These are phyloP conservation scores for Stemphylium beticola DNA, from an alignment of 2,329 filamentous ascomycete species.

Conservation along the genomic window DNA sequence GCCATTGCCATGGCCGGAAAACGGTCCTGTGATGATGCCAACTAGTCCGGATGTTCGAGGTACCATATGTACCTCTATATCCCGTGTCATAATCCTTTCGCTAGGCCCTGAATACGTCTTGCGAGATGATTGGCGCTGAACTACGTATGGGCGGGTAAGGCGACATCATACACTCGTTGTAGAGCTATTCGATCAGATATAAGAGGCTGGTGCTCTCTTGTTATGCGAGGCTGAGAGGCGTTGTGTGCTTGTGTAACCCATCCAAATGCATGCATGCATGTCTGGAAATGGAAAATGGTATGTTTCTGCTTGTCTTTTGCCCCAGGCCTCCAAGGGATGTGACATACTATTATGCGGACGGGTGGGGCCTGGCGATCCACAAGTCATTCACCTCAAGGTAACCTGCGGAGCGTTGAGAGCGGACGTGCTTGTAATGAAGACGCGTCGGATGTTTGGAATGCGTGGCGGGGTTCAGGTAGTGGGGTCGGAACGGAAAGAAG, in stretches of 20 bases:
- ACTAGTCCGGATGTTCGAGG: no score
- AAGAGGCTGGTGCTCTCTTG: no score
- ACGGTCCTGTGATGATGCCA: no score
- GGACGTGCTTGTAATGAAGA: not conserved
- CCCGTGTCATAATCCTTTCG: not conserved
- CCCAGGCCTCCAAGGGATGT: not conserved
- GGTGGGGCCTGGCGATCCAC: no score
- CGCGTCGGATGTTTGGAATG: not conserved
- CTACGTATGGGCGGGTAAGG: not conserved
- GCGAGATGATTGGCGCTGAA: not conserved
- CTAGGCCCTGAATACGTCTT: not conserved
- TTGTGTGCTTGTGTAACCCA: not conserved
- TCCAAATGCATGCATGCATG: not conserved
- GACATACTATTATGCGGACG: no score
- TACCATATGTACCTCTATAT: no score
- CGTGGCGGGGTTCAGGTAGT: not conserved
- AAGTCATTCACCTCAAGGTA: no score
- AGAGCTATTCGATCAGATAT: not conserved
- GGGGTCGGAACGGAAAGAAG: not conserved
- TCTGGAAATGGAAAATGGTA: constrained; percentile 6
- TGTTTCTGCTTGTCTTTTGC: no score
- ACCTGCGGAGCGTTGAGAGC: no score
- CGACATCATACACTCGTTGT: not conserved
- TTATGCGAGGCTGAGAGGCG: no score
- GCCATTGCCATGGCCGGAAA: not conserved